Evolutionary conservation across 148 eudicot species (phyloP), one percentile per base, ranked within the genome.

Genomic region (Rheum nobile): DNA sequence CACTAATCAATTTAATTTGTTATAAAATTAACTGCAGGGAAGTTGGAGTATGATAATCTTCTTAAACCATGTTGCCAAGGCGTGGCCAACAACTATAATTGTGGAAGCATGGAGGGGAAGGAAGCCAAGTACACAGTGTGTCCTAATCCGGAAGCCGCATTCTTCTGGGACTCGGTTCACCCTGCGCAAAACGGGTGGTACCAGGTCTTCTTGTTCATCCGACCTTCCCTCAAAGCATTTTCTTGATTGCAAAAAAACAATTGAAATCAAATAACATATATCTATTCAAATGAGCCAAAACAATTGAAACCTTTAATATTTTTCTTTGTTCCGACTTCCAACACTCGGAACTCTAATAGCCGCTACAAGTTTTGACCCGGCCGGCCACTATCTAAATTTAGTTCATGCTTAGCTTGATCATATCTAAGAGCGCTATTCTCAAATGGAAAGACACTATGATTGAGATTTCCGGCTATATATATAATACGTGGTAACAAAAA

Each of bases 101-200:
- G 95, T 65, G 95, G 95, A 16, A 78, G 72, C 48, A 37, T 31
- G 11, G 86, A 85, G 28, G 74, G 80, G 5, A 74, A 32, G 13
- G 46, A 61, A 22, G 37, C 34, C 13, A 74, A 74, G 71, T 75
- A 75, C 34, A 75, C 14, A 24, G 71, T 75, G 28, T 90, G 96
- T 42, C 57, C 83, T 35, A 72, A 83, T 24, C 90, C 81, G 0
- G 17, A 69, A 1, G 8, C 7, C 3, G 85, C 96, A 0, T 86
- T 87, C 59, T 90, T 86, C 67, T 87, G 95, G 94, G 91, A 88
- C 57, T 44, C 47, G 14, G 82, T 88, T 38, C 95, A 90, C 80
- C 95, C 95, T 37, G 79, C 91, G 1, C 82, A 90, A n/a, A 73
- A 82, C 21, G 95, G 95, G 19, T 90, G 95, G 95, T 32, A 19